Evolutionary conservation across 2,329 filamentous ascomycete species (phyloP), one percentile per base, ranked within the genome.

Genomic region (Cladobotryum protrusum): DNA sequence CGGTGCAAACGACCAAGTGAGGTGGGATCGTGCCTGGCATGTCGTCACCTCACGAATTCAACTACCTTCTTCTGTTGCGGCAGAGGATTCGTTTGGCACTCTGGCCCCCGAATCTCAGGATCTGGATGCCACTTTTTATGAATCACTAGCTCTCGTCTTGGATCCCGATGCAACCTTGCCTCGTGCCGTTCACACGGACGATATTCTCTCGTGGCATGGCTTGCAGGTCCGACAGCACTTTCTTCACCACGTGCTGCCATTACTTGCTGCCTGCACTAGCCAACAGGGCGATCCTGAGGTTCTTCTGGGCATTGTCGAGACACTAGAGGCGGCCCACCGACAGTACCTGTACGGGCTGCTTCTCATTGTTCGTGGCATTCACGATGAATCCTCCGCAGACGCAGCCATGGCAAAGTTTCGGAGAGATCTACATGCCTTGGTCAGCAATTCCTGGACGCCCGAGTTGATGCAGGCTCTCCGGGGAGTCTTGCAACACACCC

Each of bases 21-120:
- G 72, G 54, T 83, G 76, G 72, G 79, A 84, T 60, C 70, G 76
- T 54, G 79, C 81, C 51, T 85, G 82, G 82, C 77, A 82, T 60
- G 67, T 72, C 24, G 80, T 84, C 53, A 84, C 81, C 14, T 72
- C 77, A 29, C 71, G 70, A 33, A 77, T 85, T 42, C 72, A 74
- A 43, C 69, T 85, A 18, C 78, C 80, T 8, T 64, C 72, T n/a
- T 78, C 77, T 9, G 76, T 78, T 40, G 68, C 78, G 2, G 72
- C 69, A 7, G 75, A 80, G 59, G 77, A 79, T 58, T 77, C 75
- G 19, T 79, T 79, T 58, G 77, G 76, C 29, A 65, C 71, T 18
- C 61, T 77, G 43, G 61, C 67, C 35, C 66, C 74, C 14, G 70
- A 71, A 56, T 68, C 71, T 13, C 72, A 71, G 58, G 68, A 70